Base-by-base conservation (phyloP, 441 rosid genomes). In the Metrosideros polymorpha region DNA sequence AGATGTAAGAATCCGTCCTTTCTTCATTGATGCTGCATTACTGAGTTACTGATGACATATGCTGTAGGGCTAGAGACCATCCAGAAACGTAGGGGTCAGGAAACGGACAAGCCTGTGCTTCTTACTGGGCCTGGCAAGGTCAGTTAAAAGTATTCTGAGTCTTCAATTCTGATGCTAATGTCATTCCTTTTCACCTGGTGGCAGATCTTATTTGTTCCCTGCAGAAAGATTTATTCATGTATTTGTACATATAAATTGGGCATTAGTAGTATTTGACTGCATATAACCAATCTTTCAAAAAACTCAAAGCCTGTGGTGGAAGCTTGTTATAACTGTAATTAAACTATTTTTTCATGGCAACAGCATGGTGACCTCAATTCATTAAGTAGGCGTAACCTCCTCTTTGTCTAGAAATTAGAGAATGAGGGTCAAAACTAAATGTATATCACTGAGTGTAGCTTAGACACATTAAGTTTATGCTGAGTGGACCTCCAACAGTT, bases 81-180 rank as follows among this genome's bases (percentile, higher is more conserved):
- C 90, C 95, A 95, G 90, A 92, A 90, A 88, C 98, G 99, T 3
- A 94, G 99, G 19, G 94, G 95, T 91, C 94, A 91, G 91, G 90
- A 88, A 89, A 97, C 95, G 3, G 93, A 94, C 77, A 96, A 96
- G 82, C 98, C 98, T 39, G 61, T 91, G 89, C 98, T 96, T 88
- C 94, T 97, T 50, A 89, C 93, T 84, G 99, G 99, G 32, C 99
- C 99, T 84, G 99, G 99, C 57, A 97, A 97, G 97, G 99, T 96
- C 84, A 84, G 93, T 87, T 43, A 39, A 9, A 22, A 35, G 27
- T 35, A 12, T 5, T 39, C 27, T 9, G 18, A 52, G 14, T 83
- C n/a, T 53, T 83, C 35, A 47, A 30, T 83, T 83, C 63, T 55
- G 42, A 35, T 83, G n/a, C 18, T 27, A 30, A 71, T 39, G 39